Evolutionary conservation across 768 basidiomycete species (phyloP).

Genomic region (Russula earlei): DNA sequence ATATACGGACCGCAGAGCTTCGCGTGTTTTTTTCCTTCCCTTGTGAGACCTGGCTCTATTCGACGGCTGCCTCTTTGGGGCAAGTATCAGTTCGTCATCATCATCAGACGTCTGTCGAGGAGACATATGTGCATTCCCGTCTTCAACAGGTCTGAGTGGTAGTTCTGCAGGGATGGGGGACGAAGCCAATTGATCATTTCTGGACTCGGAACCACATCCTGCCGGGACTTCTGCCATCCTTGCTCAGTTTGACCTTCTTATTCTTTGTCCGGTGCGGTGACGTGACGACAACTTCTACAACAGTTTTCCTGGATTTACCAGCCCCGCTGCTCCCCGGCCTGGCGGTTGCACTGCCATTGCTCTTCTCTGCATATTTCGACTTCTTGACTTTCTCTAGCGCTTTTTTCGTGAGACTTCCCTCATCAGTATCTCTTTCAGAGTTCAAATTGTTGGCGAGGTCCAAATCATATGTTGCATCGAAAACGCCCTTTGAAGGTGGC

Average conservation of each 20-base stretch:
- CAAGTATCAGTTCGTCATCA: slow-evolving; percentile 12
- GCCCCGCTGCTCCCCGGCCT: slow-evolving; percentile 6
- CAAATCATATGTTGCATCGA: neutral
- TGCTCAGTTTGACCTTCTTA: slow-evolving; percentile 11
- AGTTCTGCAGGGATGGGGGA: neutral
- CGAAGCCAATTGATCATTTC: neutral
- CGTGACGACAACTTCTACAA: slow-evolving; percentile 21
- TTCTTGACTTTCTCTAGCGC: slow-evolving; percentile 7
- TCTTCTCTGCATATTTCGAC: slow-evolving; percentile 11
- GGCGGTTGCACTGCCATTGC: neutral
- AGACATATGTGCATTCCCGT: neutral
- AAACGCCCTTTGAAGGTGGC: neutral
- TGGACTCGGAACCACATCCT: slow-evolving; percentile 12
- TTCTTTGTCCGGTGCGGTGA: slow-evolving; percentile 20
- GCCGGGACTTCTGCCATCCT: neutral
- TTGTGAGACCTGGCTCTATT: slow-evolving; percentile 9
- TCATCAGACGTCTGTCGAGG: neutral
- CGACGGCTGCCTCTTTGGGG: slow-evolving; percentile 11
- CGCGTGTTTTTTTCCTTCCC: slow-evolving; percentile 13
- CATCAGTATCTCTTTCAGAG: slow-evolving; percentile 11
- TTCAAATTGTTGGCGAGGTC: slow-evolving; percentile 2
- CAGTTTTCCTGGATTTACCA: slow-evolving; percentile 4
- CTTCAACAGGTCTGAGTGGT: neutral
- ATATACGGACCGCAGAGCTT: neutral
- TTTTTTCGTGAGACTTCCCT: slow-evolving; percentile 14